Evolutionary conservation across 495 filamentous ascomycete genomes (phyloP).

Genomic region (Cairneyella variabilis): DNA sequence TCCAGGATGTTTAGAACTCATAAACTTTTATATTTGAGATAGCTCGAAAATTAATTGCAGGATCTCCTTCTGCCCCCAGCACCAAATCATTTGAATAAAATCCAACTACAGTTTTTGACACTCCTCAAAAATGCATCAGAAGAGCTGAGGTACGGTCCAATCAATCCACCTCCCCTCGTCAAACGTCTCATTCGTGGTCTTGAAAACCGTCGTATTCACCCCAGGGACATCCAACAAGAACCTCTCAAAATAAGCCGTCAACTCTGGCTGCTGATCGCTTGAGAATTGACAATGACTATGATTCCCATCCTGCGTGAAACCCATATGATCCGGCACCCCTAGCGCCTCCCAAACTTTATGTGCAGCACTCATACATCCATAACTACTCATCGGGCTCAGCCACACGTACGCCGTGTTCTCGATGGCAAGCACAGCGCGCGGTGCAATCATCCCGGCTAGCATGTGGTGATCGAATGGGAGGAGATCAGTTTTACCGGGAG

Average conservation of each 20-base stretch:
- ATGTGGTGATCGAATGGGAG: constrained; percentile 50
- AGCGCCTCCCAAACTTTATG: constrained; percentile 31
- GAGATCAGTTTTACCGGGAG: constrained; percentile 31
- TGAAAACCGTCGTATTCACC: constrained; percentile 29
- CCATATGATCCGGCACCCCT: constrained; percentile 29
- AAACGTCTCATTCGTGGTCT: constrained; percentile 29
- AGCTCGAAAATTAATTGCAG: no score
- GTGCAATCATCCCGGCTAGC: constrained; percentile 42
- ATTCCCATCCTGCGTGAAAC: constrained; percentile 30
- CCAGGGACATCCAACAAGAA: constrained; percentile 31
- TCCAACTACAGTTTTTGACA: no score
- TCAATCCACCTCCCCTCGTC: constrained; percentile 29
- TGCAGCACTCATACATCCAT: constrained; percentile 35
- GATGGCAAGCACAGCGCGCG: constrained; percentile 36
- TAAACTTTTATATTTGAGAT: no score
- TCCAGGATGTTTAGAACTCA: no score
- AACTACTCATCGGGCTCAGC: constrained; percentile 37
- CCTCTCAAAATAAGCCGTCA: constrained; percentile 37
- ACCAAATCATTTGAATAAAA: no score
- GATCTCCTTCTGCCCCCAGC: no score
- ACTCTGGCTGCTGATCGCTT: constrained; percentile 31
- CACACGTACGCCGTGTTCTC: constrained; percentile 43
- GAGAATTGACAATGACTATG: constrained; percentile 39
- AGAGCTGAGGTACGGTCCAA: constrained; percentile 32
- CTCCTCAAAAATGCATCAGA: no score